phyloP scores from a whole-genome alignment of 148 eudicot species.

The Diospyros lotus region DNA sequence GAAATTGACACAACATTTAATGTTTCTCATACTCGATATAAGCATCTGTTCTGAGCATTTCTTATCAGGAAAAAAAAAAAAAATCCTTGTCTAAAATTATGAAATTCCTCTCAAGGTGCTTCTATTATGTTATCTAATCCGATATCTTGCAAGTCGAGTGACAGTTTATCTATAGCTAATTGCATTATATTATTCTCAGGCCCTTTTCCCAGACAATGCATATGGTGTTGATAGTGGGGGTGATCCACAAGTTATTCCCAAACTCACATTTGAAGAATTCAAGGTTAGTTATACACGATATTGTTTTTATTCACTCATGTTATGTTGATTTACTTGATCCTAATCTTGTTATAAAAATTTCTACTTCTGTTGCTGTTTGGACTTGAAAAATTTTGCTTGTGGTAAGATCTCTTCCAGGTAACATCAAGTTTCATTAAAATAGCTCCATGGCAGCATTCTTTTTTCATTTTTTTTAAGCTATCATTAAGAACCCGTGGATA shows the following conservation, averaged over 20 bases:
- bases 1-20: too few species aligned
- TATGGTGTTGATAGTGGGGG: slow-evolving; percentile 99
- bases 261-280: slow-evolving; percentile 84
- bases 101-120: not conserved
- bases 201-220: slow-evolving; percentile 85
- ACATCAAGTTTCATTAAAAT: too few species aligned
- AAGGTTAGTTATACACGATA: slow-evolving; percentile 43
- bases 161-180: not conserved
- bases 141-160: not conserved
- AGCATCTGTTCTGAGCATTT: too few species aligned
- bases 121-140: not conserved
- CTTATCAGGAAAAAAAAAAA: too few species aligned
- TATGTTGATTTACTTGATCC: not conserved
- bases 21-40: too few species aligned
- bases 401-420: not conserved
- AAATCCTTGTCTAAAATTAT: not conserved
- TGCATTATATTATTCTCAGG: slow-evolving; percentile 37
- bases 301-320: not conserved
- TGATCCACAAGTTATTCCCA: slow-evolving; percentile 91
- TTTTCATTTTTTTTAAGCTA: too few species aligned
- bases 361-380: not conserved
- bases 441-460: too few species aligned
- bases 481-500: too few species aligned
- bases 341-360: not conserved
- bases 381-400: not conserved